These are phyloP conservation scores for Sporothrix globosa DNA, from an alignment of 2,329 filamentous ascomycete species.

Conservation along the genomic window DNA sequence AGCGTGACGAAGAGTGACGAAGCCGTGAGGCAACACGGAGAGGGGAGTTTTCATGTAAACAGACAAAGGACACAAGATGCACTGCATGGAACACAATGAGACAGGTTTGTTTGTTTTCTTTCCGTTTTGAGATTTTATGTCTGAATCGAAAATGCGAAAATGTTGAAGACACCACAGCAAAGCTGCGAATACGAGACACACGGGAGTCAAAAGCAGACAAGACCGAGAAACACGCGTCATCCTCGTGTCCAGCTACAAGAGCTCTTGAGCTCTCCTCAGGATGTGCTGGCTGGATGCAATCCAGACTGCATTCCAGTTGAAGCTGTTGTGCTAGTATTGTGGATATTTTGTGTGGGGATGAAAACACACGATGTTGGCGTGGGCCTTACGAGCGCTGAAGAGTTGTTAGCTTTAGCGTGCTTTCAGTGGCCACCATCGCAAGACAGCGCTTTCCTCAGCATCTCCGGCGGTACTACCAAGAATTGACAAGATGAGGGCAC, in stretches of 20 bases:
- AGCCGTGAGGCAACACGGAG: not conserved
- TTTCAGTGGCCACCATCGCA: not conserved
- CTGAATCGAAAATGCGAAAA: not conserved
- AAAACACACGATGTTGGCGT: conserved; percentile 8
- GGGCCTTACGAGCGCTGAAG: not conserved
- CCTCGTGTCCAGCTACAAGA: conserved; percentile 20
- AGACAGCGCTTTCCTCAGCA: not conserved
- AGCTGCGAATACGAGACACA: not conserved
- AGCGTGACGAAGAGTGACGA: not conserved
- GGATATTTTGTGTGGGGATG: not conserved
- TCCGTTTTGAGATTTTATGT: not conserved
- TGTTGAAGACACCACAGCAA: not conserved
- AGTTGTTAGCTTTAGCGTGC: not conserved
- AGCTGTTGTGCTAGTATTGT: not conserved
- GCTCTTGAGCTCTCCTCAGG: not conserved
- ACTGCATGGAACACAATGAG: not conserved
- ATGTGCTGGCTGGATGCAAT: not conserved
- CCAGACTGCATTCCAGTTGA: conserved; percentile 6
- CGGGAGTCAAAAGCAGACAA: not conserved
- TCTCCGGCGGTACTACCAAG: not conserved
- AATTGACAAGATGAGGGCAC: not conserved
- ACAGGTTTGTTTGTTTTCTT: conserved; percentile 15
- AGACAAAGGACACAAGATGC: too few species aligned
- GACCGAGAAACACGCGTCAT: not conserved
- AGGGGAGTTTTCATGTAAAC: not conserved